phyloP scores from a whole-genome alignment of 139 green algal genomes.

The Chlorella sp. region DNA sequence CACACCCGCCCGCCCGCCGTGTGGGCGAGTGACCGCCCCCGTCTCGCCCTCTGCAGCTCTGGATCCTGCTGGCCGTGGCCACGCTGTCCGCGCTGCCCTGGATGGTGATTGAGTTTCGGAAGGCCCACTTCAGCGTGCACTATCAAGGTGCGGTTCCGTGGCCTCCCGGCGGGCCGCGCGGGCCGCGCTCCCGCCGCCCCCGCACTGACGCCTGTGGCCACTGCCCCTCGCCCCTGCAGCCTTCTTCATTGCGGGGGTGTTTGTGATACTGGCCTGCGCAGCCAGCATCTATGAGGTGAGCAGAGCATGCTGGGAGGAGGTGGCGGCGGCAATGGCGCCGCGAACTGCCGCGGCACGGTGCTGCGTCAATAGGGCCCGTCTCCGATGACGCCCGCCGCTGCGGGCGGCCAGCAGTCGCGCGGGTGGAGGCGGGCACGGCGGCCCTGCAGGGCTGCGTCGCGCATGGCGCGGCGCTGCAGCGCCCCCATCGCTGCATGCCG shows the following conservation, averaged over 20 bases:
- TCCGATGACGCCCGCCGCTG: no score
- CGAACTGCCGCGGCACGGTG: no score
- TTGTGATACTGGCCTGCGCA: conserved; percentile 87
- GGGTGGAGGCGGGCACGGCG: no score
- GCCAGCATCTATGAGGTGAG: conserved; percentile 84
- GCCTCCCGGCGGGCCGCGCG: not conserved
- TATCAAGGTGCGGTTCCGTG: conserved; percentile 43
- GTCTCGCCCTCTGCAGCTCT: conserved; percentile 34
- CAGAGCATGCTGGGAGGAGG: no score
- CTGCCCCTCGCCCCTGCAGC: conserved; percentile 44
- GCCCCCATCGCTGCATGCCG: no score
- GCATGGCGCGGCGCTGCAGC: no score
- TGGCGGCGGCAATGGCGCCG: no score
- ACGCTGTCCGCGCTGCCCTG: conserved; percentile 72
- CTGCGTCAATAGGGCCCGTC: no score
- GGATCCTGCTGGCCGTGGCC: conserved; percentile 40
- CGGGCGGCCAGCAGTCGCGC: no score
- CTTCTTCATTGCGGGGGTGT: conserved; percentile 92
- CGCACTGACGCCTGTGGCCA: not conserved
- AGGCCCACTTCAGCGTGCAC: conserved; percentile 56
- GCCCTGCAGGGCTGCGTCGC: no score
- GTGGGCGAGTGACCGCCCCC: no score
- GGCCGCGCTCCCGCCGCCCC: not conserved
- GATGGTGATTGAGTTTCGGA: conserved; percentile 80
- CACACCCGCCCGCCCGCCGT: no score